Percentiles rank a stretch among this genome's conserved stretches.
phyloP scores from a whole-genome alignment of 2,329 filamentous ascomycete genomes.

The Sordariomycetes sp. region DNA sequence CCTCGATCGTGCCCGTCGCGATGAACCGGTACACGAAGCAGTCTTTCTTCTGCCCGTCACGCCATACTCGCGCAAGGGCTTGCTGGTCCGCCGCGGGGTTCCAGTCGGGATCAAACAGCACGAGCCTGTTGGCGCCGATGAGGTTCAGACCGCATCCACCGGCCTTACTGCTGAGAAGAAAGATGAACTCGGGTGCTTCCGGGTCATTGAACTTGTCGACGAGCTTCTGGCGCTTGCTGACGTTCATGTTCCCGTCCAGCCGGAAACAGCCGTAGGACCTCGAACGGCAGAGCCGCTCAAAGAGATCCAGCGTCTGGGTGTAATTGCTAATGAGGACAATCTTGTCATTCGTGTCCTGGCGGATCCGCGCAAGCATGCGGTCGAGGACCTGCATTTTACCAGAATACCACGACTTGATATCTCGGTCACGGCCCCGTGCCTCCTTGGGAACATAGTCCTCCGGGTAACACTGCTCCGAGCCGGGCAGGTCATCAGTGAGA shows the following conservation, averaged over 20 bases:
- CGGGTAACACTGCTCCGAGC: conserved; percentile 71
- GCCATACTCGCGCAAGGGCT: conserved; percentile 93
- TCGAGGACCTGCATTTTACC: conserved; percentile 99
- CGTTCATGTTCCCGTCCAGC: conserved; percentile 94
- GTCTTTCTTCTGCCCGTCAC: conserved; percentile 97
- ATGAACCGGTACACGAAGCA: conserved; percentile 99
- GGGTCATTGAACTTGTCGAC: conserved; percentile 98
- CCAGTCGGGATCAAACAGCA: conserved; percentile 96
- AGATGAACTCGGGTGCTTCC: conserved; percentile 80
- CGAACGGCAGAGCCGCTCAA: conserved; percentile 79
- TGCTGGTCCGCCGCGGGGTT: conserved; percentile 97
- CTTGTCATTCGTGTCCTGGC: conserved; percentile 95
- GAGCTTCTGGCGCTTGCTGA: conserved; percentile 92
- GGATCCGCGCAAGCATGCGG: conserved; percentile 91
- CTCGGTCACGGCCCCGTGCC: conserved; percentile 75
- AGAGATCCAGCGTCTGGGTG: conserved; percentile 89
- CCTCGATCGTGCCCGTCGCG: conserved; percentile 92
- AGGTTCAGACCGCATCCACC: conserved; percentile 94
- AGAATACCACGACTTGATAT: conserved; percentile 91
- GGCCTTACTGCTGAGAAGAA: conserved; percentile 92
- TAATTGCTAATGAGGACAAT: conserved; percentile 99
- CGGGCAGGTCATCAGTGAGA: conserved; percentile 72
- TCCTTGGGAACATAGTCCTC: conserved; percentile 86
- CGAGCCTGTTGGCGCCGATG: conserved; percentile 86
- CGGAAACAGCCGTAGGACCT: conserved; percentile 78